phyloP scores from a whole-genome alignment of 805 yeast species.

The Cephaloascus albidus region DNA sequence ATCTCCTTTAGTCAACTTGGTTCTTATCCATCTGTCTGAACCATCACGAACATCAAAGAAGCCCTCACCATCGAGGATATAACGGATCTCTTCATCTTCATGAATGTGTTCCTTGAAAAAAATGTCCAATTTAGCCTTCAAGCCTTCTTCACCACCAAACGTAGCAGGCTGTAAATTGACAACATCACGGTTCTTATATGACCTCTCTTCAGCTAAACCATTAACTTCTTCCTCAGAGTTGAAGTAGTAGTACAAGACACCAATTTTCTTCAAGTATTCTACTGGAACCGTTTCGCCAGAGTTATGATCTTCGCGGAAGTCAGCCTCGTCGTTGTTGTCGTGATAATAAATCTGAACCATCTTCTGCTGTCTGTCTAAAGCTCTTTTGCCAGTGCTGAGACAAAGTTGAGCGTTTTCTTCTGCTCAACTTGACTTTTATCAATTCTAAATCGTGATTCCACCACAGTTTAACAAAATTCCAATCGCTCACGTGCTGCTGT shows the following conservation, averaged over 20 bases:
- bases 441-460: no score
- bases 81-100: conserved; percentile 95
- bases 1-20: conserved; percentile 55
- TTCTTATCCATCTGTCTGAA: conserved; percentile 66
- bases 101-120: conserved; percentile 86
- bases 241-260: conserved; percentile 57
- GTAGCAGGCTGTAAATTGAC: conserved; percentile 51
- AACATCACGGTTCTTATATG: conserved; percentile 73
- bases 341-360: conserved; percentile 47
- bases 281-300: conserved; percentile 50
- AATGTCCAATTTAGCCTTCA: conserved; percentile 53
- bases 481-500: no score
- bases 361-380: no score
- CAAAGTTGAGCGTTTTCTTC: no score
- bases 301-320: conserved; percentile 64
- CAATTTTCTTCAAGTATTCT: conserved; percentile 45
- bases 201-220: conserved; percentile 54
- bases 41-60: conserved; percentile 78
- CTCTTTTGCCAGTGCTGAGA: no score
- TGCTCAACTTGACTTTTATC: no score
- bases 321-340: conserved; percentile 47
- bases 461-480: no score
- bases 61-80: conserved; percentile 83
- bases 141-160: conserved; percentile 51
- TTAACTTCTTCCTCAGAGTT: conserved; percentile 48